Conservation (phyloP, 2,329 filamentous ascomycete genomes). For the Aspergillus jensenii region DNA sequence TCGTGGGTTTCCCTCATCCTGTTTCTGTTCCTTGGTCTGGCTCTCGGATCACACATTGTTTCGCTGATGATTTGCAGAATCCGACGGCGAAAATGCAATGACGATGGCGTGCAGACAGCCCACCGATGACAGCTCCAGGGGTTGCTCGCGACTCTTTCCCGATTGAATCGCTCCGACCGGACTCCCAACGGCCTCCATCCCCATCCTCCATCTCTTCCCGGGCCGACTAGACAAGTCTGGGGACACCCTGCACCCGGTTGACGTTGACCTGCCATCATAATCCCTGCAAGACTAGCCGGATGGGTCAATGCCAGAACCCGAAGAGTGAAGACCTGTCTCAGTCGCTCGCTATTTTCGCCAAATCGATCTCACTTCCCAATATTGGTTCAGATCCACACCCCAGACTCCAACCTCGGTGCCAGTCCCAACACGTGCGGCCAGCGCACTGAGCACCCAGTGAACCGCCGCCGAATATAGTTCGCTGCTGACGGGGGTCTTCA, state of each 20-base stretch:
- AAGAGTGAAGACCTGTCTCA: background rate
- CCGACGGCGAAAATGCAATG: background rate
- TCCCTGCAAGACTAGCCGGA: background rate
- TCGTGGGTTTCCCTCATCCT: background rate
- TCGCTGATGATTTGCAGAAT: background rate
- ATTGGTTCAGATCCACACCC: background rate
- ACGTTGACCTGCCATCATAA: background rate
- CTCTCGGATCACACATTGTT: background rate
- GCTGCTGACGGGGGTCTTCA: too few species aligned
- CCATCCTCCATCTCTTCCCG: too few species aligned
- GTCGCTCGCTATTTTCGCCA: background rate
- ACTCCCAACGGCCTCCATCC: too few species aligned
- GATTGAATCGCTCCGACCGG: background rate
- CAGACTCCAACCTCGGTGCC: background rate
- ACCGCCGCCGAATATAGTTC: background rate
- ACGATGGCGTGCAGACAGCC: background rate
- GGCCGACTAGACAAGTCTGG: too few species aligned
- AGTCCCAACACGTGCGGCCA: background rate
- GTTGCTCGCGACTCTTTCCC: constrained; percentile 1
- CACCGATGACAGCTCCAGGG: background rate
- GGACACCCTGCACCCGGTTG: too few species aligned
- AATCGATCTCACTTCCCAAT: background rate
- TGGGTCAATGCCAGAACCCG: too few species aligned
- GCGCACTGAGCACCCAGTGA: too few species aligned
- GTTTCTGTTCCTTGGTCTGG: background rate